A percentile compares a stretch with the other conserved stretches of the same genome.
Evolutionary conservation across 78 protist genomes (phyloP).

Genomic region (Dictyostelium citrinum): DNA sequence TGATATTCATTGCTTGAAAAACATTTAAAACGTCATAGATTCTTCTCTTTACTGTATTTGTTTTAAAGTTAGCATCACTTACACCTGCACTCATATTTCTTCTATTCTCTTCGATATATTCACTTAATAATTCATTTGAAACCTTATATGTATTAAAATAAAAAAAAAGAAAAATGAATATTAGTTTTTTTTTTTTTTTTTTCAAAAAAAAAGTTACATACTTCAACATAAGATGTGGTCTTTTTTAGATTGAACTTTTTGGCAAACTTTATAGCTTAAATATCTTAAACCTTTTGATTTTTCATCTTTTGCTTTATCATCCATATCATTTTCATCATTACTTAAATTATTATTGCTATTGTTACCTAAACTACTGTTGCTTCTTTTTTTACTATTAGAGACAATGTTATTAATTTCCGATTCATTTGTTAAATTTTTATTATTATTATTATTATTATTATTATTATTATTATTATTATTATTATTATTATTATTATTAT

Average conservation of each 20-base stretch:
- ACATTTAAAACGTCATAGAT: constrained; percentile 96
- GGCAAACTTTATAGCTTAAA: constrained; percentile 49
- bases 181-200: background rate
- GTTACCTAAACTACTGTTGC: background rate
- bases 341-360: background rate
- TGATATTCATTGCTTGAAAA: constrained; percentile 92
- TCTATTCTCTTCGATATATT: constrained; percentile 27
- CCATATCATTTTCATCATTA: constrained; percentile 12
- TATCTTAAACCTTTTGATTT: constrained; percentile 65
- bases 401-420: background rate
- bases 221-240: constrained; percentile 31
- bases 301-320: constrained; percentile 27
- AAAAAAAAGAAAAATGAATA: no score
- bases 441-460: background rate
- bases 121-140: constrained; percentile 35
- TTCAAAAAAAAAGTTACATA: background rate
- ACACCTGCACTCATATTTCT: background rate
- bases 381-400: background rate
- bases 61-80: background rate
- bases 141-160: background rate
- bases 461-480: background rate
- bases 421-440: background rate
- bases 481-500: no score
- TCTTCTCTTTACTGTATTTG: constrained; percentile 93
- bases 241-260: constrained; percentile 58